A percentile compares a stretch with the other conserved stretches of the same genome.
Evolutionary conservation across 371 early-diverging fungal genomes (phyloP).

Genomic region (Rhizopus arrhizus): DNA sequence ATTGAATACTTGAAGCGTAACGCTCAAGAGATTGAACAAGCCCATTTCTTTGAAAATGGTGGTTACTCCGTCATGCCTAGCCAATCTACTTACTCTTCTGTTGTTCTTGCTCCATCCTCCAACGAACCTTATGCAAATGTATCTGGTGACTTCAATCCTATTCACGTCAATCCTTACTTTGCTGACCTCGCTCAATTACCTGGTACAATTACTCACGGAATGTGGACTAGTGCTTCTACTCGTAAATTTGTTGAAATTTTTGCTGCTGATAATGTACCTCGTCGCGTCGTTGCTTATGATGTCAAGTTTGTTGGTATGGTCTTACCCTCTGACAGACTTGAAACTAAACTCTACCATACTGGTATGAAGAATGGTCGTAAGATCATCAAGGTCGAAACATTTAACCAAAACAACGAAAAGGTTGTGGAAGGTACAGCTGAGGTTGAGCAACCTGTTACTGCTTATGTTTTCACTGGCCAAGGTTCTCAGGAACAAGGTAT

Average conservation of each 20-base stretch:
- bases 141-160: slow-evolving; percentile 94
- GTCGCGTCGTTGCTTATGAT: slow-evolving; percentile 81
- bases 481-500: slow-evolving; percentile 95
- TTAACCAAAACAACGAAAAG: slow-evolving; percentile 85
- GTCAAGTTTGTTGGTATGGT: slow-evolving; percentile 88
- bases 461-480: slow-evolving; percentile 95
- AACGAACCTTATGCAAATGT: slow-evolving; percentile 89
- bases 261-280: slow-evolving; percentile 94
- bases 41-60: slow-evolving; percentile 80
- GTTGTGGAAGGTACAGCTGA: slow-evolving; percentile 92
- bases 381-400: slow-evolving; percentile 90
- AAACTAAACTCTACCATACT: slow-evolving; percentile 89
- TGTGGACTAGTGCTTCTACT: slow-evolving; percentile 96
- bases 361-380: slow-evolving; percentile 97
- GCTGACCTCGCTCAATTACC: slow-evolving; percentile 90
- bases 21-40: slow-evolving; percentile 82
- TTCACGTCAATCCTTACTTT: slow-evolving; percentile 96
- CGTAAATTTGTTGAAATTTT: slow-evolving; percentile 94
- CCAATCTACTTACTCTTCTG: slow-evolving; percentile 80
- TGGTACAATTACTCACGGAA: slow-evolving; percentile 96
- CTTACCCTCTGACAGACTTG: slow-evolving; percentile 82
- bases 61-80: slow-evolving; percentile 93
- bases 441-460: slow-evolving; percentile 90
- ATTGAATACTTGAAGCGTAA: slow-evolving; percentile 80
- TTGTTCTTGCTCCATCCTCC: slow-evolving; percentile 77